A percentile compares a stretch with the other conserved stretches of the same genome.
Conservation (phyloP, 768 basidiomycete species). For the Phylloporus sp. region DNA sequence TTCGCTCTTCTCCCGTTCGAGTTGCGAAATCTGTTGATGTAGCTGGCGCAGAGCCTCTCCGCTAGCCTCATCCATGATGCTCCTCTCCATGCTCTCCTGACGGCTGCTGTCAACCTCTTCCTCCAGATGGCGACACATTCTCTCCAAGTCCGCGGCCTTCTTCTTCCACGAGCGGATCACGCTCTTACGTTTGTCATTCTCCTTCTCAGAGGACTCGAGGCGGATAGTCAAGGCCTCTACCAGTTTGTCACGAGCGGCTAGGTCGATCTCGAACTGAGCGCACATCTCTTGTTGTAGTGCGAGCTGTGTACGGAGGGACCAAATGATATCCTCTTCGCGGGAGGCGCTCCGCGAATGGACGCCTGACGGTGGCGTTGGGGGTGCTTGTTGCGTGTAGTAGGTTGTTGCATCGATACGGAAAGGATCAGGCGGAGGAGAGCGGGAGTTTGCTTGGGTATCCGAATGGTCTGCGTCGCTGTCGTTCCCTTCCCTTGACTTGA, state of each 20-base stretch:
- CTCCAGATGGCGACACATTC: constrained; percentile 61
- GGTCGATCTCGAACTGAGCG: constrained; percentile 72
- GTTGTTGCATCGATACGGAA: constrained; percentile 71
- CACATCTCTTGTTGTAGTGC: constrained; percentile 72
- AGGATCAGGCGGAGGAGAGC: constrained; percentile 57
- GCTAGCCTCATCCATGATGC: constrained; percentile 82
- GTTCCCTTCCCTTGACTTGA: constrained; percentile 40
- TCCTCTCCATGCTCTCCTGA: constrained; percentile 75
- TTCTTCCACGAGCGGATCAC: constrained; percentile 66
- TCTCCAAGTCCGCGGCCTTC: constrained; percentile 73
- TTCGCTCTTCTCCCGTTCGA: constrained; percentile 64
- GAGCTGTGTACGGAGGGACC: constrained; percentile 71
- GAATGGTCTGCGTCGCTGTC: constrained; percentile 20
- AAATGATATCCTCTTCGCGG: constrained; percentile 67
- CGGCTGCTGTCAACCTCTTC: constrained; percentile 86
- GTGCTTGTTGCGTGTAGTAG: constrained; percentile 74
- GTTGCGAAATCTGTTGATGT: constrained; percentile 72
- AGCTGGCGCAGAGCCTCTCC: constrained; percentile 75
- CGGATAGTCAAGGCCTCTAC: constrained; percentile 57
- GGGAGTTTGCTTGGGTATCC: constrained; percentile 24
- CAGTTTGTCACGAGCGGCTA: constrained; percentile 69
- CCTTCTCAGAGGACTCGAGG: constrained; percentile 53
- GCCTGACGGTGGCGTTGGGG: constrained; percentile 56
- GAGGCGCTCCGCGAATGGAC: constrained; percentile 58
- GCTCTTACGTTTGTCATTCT: constrained; percentile 55